Percentiles rank a stretch among this genome's conserved stretches.
phyloP scores from a whole-genome alignment of 345 rosid species.

The Eutrema japonicum region DNA sequence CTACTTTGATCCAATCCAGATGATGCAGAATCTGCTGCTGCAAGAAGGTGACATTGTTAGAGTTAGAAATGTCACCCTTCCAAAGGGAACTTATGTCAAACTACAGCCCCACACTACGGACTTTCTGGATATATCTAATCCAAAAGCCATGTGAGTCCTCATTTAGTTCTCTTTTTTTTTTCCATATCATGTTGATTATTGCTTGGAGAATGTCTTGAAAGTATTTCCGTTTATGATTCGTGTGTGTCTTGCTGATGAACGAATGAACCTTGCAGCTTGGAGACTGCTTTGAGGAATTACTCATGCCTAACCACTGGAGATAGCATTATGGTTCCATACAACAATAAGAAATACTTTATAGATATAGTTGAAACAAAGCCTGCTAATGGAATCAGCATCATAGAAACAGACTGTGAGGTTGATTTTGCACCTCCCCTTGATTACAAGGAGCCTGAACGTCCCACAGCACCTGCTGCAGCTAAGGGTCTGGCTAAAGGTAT shows the following conservation, averaged over 20 bases:
- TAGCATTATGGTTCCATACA: conserved; percentile 98
- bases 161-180: background rate
- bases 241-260: conserved; percentile 13
- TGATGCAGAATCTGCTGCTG: conserved; percentile 96
- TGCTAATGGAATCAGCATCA: conserved; percentile 89
- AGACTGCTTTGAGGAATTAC: conserved; percentile 93
- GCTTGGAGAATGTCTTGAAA: background rate
- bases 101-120: conserved; percentile 96
- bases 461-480: conserved; percentile 50
- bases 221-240: background rate
- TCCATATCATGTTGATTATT: conserved; percentile 3
- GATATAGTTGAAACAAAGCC: conserved; percentile 96
- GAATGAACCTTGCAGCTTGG: conserved; percentile 64
- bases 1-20: conserved; percentile 52
- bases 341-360: conserved; percentile 95
- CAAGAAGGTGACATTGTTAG: conserved; percentile 94
- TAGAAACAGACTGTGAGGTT: conserved; percentile 99
- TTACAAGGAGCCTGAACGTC: conserved; percentile 94
- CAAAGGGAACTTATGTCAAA: conserved; percentile 94
- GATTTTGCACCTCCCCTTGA: conserved; percentile 99
- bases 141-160: conserved; percentile 88
- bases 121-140: conserved; percentile 94
- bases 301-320: conserved; percentile 98
- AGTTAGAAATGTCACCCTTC: conserved; percentile 90
- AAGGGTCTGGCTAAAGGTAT: conserved; percentile 73